Base-by-base conservation (phyloP, 768 basidiomycete genomes). In the Dioszegia hungarica region DNA sequence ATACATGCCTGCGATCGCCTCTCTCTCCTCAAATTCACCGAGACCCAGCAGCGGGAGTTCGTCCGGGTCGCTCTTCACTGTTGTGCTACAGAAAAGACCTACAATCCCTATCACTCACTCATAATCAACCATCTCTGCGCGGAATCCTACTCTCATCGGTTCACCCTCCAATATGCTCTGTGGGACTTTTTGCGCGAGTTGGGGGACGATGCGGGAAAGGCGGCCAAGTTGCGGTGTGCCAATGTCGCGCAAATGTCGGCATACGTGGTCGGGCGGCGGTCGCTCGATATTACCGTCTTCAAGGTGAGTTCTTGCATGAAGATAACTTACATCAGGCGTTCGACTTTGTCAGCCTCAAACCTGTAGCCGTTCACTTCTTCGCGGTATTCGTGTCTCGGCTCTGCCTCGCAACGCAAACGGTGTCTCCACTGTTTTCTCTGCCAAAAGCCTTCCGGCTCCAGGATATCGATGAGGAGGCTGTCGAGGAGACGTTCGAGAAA, bases 141-240 rank as follows among this genome's bases (percentile, higher is more conserved):
- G 9, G 79, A 78, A 9, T 85, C 90, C 0, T 90, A 94, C 71
- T 83, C 87, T 4, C 86, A 91, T 79, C 89, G 84, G 68, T 87
- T 97, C 64, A 97, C 95, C 1, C 79, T 97, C 20, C 95, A 97
- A 69, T 98, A 89, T 74, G 89, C 86, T 64, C 78, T 98, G 5
- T 99, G 95, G 95, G 95, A 99, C 73, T 93, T 98, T 72, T 77
- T 98, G 27, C 86, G 94, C 9, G 89, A 89, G 58, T 79, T 98
- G 40, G 94, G 91, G 12, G 90, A 95, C 76, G 82, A 80, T 10
- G 12, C 46, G 4, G 82, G 78, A 28, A 56, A 48, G 36, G 10
- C 31, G 20, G 22, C 33, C n/a, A 34, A 10, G 12, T 27, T 38
- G 10, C 46, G 78, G 29, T 71, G 75, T 41, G 77, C 73, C 31